Evolutionary conservation across 257 asterid species (phyloP).

Genomic region (Verbena officinalis): DNA sequence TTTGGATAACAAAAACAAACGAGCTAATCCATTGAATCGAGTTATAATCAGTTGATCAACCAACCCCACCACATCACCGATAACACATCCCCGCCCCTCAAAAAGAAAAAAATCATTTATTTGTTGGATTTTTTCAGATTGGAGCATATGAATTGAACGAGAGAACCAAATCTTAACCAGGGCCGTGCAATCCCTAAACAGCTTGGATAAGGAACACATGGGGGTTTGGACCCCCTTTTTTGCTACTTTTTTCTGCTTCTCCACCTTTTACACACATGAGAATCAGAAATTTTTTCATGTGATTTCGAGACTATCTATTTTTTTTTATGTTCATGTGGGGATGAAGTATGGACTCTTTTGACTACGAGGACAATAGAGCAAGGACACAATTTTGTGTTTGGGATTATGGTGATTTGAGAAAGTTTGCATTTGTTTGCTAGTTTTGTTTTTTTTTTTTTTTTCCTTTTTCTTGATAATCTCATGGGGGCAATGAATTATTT

Average conservation of each 20-base stretch:
- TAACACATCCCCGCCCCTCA: constrained; percentile 1
- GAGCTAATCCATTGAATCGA: constrained; percentile 27
- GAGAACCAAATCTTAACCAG: constrained; percentile 33
- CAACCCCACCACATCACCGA: constrained; percentile 17
- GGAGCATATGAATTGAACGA: constrained; percentile 34
- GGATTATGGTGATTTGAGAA: constrained; percentile 17
- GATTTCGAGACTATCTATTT: constrained; percentile 22
- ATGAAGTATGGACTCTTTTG: neutral
- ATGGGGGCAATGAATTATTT: constrained; percentile 1
- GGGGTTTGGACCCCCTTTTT: constrained; percentile 18
- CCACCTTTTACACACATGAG: constrained; percentile 30
- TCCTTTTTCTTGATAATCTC: constrained; percentile 14
- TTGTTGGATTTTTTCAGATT: constrained; percentile 32
- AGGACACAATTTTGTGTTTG: constrained; percentile 32
- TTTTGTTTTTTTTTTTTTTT: neutral
- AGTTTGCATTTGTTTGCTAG: constrained; percentile 29
- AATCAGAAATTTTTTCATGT: constrained; percentile 38
- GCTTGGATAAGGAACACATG: constrained; percentile 43
- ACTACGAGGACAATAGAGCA: constrained; percentile 29
- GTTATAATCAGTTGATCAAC: constrained; percentile 19
- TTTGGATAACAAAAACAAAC: constrained; percentile 6
- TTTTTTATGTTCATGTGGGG: constrained; percentile 8
- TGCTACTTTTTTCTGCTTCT: neutral
- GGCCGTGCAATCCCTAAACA: constrained; percentile 30
- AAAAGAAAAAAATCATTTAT: neutral